Evolutionary conservation across 2,329 filamentous ascomycete species (phyloP).

Genomic region (Arachnomyces sp.): DNA sequence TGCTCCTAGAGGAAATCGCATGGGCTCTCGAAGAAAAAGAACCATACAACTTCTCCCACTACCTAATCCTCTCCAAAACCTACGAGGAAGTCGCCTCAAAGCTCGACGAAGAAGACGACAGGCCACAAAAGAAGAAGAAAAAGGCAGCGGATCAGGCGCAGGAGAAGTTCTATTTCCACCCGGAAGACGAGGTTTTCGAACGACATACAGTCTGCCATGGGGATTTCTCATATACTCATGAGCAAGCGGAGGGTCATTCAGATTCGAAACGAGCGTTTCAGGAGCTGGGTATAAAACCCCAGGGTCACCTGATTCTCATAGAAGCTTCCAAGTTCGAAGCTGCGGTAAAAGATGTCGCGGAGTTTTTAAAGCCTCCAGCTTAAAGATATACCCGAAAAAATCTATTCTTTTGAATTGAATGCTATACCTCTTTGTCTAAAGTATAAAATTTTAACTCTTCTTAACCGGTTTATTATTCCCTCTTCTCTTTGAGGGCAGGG

Average conservation of each 20-base stretch:
- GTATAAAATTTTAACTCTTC: no score
- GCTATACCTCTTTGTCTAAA: no score
- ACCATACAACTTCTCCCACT: conserved; percentile 88
- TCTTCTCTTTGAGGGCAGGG: no score
- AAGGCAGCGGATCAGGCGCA: conserved; percentile 37
- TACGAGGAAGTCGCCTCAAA: conserved; percentile 82
- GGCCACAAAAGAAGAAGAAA: conserved; percentile 62
- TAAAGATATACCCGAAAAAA: conserved; percentile 18
- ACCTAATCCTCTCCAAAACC: conserved; percentile 83
- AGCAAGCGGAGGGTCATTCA: conserved; percentile 66
- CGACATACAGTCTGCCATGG: conserved; percentile 64
- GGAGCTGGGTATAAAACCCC: conserved; percentile 78
- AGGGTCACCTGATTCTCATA: conserved; percentile 79
- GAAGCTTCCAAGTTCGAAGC: conserved; percentile 68
- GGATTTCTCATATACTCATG: conserved; percentile 70
- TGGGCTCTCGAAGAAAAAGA: conserved; percentile 85
- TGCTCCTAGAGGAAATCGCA: conserved; percentile 85
- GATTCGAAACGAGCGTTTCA: conserved; percentile 94
- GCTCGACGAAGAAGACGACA: conserved; percentile 59
- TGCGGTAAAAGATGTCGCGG: conserved; percentile 66
- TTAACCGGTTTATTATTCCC: no score
- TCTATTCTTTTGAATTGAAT: no score
- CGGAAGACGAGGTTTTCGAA: conserved; percentile 85
- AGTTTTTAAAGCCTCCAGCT: conserved; percentile 58
- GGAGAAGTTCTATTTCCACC: conserved; percentile 82